These are phyloP conservation scores for Cordia subcordata DNA, from an alignment of 257 asterid species.

Conservation along the genomic window DNA sequence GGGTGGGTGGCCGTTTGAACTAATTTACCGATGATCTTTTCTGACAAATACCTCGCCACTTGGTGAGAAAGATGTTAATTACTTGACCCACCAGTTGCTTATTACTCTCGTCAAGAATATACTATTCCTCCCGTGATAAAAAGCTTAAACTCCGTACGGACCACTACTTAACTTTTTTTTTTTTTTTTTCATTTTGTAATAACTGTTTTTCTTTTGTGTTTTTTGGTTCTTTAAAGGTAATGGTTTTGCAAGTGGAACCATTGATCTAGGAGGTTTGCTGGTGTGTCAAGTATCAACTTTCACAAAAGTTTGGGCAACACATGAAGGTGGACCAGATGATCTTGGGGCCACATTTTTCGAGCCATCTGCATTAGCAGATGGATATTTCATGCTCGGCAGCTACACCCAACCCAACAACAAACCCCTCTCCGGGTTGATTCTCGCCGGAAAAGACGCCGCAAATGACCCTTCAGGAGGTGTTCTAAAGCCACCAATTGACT, in stretches of 20 bases:
- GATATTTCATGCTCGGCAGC: constrained; percentile 65
- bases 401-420: constrained; percentile 64
- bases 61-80: no score
- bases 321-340: constrained; percentile 73
- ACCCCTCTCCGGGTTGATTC: constrained; percentile 60
- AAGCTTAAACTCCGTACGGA: no score
- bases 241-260: constrained; percentile 50
- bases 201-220: no score
- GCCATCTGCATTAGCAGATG: constrained; percentile 61
- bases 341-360: constrained; percentile 68
- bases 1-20: no score
- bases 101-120: no score
- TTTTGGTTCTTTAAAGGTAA: constrained; percentile 11
- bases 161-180: no score
- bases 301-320: constrained; percentile 49
- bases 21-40: no score
- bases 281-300: constrained; percentile 44
- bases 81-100: no score
- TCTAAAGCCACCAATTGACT: constrained; percentile 34
- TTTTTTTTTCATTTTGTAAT: no score
- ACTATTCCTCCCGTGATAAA: no score
- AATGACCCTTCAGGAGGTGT: constrained; percentile 13
- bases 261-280: constrained; percentile 68
- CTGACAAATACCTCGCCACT: no score
- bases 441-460: constrained; percentile 51